These are phyloP conservation scores for Pelargonium citronellum DNA, from an alignment of 441 rosid species.

Conservation along the genomic window DNA sequence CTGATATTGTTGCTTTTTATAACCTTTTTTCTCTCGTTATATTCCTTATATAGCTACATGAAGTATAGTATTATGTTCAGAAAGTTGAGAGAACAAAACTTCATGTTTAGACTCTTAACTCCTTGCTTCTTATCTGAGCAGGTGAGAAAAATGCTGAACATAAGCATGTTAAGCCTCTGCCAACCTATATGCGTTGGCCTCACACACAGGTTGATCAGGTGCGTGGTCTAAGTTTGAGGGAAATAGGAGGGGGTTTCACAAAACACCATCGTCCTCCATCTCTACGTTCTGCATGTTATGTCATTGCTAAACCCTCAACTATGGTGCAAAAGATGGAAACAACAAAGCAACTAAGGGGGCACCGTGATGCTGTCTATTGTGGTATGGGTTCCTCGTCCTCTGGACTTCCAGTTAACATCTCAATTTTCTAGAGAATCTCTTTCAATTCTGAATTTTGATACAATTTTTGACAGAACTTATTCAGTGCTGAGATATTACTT, in stretches of 20 bases:
- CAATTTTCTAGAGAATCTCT: slow-evolving; percentile 5
- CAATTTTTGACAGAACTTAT: neutral
- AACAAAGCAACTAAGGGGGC: slow-evolving; percentile 84
- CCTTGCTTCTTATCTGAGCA: slow-evolving; percentile 29
- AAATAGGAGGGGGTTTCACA: slow-evolving; percentile 97
- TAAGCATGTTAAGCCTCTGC: slow-evolving; percentile 44
- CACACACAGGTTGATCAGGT: slow-evolving; percentile 88
- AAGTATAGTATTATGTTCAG: neutral
- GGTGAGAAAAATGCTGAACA: slow-evolving; percentile 39
- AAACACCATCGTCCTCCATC: slow-evolving; percentile 98
- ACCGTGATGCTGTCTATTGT: slow-evolving; percentile 97
- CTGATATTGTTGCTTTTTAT: neutral
- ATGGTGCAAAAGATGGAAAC: slow-evolving; percentile 97
- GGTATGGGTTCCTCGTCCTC: slow-evolving; percentile 48
- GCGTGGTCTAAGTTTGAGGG: slow-evolving; percentile 83
- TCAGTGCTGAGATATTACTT: slow-evolving; percentile 2
- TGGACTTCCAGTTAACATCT: slow-evolving; percentile 16
- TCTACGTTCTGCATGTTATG: slow-evolving; percentile 82
- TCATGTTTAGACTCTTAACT: neutral
- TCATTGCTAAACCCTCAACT: slow-evolving; percentile 83
- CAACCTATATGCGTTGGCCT: slow-evolving; percentile 88
- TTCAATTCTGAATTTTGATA: slow-evolving; percentile 6
- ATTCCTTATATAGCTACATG: neutral
- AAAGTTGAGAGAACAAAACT: neutral
- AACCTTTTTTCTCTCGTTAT: neutral